Evolutionary conservation across 2,329 filamentous ascomycete genomes (phyloP).

Genomic region (Hyphodiscus sp.): DNA sequence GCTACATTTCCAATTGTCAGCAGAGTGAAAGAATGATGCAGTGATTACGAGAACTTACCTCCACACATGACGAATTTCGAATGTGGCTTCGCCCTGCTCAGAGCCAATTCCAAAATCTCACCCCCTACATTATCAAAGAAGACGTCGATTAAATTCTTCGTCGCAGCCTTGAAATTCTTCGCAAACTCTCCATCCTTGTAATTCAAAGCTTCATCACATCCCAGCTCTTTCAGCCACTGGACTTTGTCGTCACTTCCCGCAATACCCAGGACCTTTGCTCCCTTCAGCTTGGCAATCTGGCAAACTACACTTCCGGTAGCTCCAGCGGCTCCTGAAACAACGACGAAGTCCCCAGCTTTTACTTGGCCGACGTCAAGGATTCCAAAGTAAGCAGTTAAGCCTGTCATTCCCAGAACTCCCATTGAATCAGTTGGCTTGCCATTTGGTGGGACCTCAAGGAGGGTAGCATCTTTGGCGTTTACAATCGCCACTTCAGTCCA

Average conservation of each 20-base stretch:
- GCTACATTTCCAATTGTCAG: slow-evolving; percentile 13
- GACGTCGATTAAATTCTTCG: slow-evolving; percentile 56
- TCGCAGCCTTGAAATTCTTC: slow-evolving; percentile 53
- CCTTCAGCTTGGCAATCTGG: slow-evolving; percentile 71
- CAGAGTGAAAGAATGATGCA: background rate
- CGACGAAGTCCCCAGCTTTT: slow-evolving; percentile 65
- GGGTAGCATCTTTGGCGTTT: slow-evolving; percentile 42
- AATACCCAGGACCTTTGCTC: slow-evolving; percentile 54
- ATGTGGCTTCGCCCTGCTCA: slow-evolving; percentile 54
- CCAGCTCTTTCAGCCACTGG: slow-evolving; percentile 57
- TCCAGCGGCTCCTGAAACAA: slow-evolving; percentile 71
- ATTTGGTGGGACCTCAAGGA: slow-evolving; percentile 35
- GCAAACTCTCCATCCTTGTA: slow-evolving; percentile 61
- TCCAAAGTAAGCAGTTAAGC: slow-evolving; percentile 71
- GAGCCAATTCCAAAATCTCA: slow-evolving; percentile 60
- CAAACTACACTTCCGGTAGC: slow-evolving; percentile 71
- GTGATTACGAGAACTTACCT: slow-evolving; percentile 27
- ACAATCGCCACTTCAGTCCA: slow-evolving; percentile 64
- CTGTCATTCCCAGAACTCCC: slow-evolving; percentile 58
- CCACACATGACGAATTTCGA: slow-evolving; percentile 68
- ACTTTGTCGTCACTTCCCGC: slow-evolving; percentile 64
- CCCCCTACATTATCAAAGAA: slow-evolving; percentile 73
- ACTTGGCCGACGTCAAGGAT: slow-evolving; percentile 62
- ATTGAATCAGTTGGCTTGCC: slow-evolving; percentile 50
- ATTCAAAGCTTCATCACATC: slow-evolving; percentile 62